A percentile compares a stretch with the other conserved stretches of the same genome.
Evolutionary conservation across 441 rosid genomes (phyloP).

Genomic region (Mallotus repandus): DNA sequence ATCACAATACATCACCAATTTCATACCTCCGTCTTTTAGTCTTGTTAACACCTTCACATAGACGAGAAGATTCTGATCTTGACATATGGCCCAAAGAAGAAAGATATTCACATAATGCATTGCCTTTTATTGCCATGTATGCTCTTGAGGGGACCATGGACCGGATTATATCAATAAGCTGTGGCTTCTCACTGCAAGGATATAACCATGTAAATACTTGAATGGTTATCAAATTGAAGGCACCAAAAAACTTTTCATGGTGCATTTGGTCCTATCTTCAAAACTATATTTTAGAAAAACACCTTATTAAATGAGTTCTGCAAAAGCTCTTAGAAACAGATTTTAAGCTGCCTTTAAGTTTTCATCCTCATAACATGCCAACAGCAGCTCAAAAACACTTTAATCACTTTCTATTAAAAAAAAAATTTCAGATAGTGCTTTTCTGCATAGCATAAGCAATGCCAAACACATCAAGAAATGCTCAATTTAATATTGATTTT

Average conservation of each 20-base stretch:
- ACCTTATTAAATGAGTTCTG: neutral
- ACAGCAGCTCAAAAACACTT: no score
- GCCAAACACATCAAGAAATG: neutral
- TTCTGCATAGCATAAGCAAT: neutral
- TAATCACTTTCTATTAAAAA: neutral
- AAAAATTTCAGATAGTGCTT: neutral
- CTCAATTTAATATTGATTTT: neutral
- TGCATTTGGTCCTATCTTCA: neutral
- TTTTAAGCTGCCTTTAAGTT: no score
- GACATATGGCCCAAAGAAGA: slow-evolving; percentile 67
- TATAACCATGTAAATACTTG: slow-evolving; percentile 4
- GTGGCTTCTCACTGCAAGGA: slow-evolving; percentile 51
- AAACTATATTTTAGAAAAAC: neutral
- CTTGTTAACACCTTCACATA: slow-evolving; percentile 37
- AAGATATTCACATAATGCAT: slow-evolving; percentile 64
- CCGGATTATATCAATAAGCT: slow-evolving; percentile 39
- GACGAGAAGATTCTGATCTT: slow-evolving; percentile 60
- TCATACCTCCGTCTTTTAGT: slow-evolving; percentile 52
- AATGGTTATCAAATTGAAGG: neutral
- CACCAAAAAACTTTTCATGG: neutral
- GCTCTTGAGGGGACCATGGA: slow-evolving; percentile 61
- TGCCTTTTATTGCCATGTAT: slow-evolving; percentile 55
- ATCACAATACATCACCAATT: neutral
- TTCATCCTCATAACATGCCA: no score
- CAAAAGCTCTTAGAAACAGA: neutral